These are phyloP conservation scores for Erythrobasidium hasegawianum DNA, from an alignment of 1,284 basidiomycete species.

Conservation along the genomic window DNA sequence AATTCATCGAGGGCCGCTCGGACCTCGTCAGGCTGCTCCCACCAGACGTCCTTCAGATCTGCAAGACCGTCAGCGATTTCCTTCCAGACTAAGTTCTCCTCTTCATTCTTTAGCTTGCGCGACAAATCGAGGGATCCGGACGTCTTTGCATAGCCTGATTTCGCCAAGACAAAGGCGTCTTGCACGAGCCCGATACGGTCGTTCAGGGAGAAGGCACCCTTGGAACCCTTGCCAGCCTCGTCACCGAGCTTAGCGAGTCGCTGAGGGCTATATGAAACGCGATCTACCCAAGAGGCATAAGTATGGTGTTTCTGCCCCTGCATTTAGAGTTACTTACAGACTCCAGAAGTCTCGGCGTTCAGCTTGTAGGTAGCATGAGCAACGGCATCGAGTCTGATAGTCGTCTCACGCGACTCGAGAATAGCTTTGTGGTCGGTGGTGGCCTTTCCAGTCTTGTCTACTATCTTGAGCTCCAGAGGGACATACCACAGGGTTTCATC, in stretches of 20 bases:
- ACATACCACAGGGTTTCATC: constrained; percentile 88
- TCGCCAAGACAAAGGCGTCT: constrained; percentile 50
- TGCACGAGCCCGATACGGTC: constrained; percentile 57
- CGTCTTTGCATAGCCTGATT: constrained; percentile 51
- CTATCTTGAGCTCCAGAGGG: constrained; percentile 71
- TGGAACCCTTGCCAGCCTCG: constrained; percentile 62
- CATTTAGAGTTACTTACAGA: constrained; percentile 60
- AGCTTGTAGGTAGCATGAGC: constrained; percentile 67
- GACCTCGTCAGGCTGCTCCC: constrained; percentile 68
- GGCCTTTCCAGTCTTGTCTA: constrained; percentile 59
- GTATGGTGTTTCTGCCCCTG: too few relatives aligned
- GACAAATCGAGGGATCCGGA: constrained; percentile 48
- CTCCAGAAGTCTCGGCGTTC: constrained; percentile 82
- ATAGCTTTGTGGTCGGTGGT: constrained; percentile 63
- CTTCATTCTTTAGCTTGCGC: constrained; percentile 41
- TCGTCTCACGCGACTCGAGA: constrained; percentile 66
- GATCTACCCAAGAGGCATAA: constrained; percentile 55
- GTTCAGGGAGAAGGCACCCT: constrained; percentile 68
- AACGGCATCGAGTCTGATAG: constrained; percentile 62
- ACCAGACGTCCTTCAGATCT: constrained; percentile 70
- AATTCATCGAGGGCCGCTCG: constrained; percentile 60
- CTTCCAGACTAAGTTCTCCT: constrained; percentile 62
- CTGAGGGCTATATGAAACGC: constrained; percentile 80
- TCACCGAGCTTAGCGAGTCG: constrained; percentile 72
- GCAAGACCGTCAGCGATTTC: constrained; percentile 60